Evolutionary conservation across 306 rosid species (phyloP).

Genomic region (Cyamopsis tetragonoloba): DNA sequence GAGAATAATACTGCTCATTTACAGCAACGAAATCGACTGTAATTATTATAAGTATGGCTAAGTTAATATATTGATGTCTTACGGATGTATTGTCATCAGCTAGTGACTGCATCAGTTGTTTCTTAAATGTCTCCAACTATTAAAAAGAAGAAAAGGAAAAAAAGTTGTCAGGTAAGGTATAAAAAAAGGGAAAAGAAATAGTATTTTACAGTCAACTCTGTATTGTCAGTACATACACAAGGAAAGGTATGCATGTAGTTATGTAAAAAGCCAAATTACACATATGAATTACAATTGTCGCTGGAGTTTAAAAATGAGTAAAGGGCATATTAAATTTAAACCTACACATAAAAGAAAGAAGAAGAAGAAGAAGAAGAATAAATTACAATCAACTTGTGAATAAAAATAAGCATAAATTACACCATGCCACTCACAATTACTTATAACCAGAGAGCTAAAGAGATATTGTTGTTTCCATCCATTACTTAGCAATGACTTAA

Average conservation of each 20-base stretch:
- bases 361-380: background rate
- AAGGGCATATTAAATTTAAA: background rate
- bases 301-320: background rate
- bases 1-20: background rate
- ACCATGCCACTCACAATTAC: background rate
- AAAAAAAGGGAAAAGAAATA: background rate
- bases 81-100: slow-evolving; percentile 77
- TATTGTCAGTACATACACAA: background rate
- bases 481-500: background rate
- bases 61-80: slow-evolving; percentile 38
- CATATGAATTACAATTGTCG: background rate
- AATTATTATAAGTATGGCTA: background rate
- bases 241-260: slow-evolving; percentile 9
- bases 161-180: background rate
- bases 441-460: background rate
- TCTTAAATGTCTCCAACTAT: slow-evolving; percentile 90
- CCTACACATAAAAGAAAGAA: background rate
- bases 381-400: background rate
- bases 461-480: background rate
- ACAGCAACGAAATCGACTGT: slow-evolving; percentile 5
- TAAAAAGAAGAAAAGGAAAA: slow-evolving; percentile 17
- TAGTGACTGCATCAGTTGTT: slow-evolving; percentile 88
- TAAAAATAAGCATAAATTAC: background rate
- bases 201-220: background rate
- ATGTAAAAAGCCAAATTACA: background rate